Base-by-base conservation (phyloP, 768 basidiomycete species). In the Rhodotorula babjevae region DNA sequence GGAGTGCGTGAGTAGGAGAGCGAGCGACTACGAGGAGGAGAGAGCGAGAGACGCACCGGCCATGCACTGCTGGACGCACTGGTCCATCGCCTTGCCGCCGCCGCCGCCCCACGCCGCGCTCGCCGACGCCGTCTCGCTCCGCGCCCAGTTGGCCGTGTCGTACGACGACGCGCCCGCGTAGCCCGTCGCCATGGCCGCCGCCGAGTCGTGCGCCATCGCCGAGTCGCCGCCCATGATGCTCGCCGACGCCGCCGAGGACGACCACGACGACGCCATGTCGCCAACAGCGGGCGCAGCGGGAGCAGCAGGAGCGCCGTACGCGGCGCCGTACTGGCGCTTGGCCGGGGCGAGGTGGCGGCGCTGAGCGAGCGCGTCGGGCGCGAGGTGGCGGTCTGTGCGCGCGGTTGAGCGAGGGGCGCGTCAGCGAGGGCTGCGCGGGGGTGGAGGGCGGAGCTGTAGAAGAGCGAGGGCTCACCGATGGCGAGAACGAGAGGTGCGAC, bases 41-140 rank as follows among this genome's bases (percentile, higher is more conserved):
- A 29, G 36, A 12, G 36, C 4, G 10, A 36, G 18, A 2, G 31
- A 62, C 67, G 52, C 5, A 68, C 67, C 19, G 19, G 33, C 67
- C 60, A 57, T 68, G 65, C 71, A 72, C 49, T 67, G 61, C 56
- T 63, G 47, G 10, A 67, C 50, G 42, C 71, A 72, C 15, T 44
- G 16, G 42, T 67, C 62, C 56, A 59, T 63, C 53, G 49, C 53
- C 15, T 15, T 15, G 33, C 33, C 57, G n/a, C 42, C 59, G 29
- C 16, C 16, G 12, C 19, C 18, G 36, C 57, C 57, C 33, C 11
- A 21, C 57, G 49, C 49, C 49, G 49, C 23, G 25, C 50, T 25
- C 50, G 40, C 14, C 36, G 40, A 42, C 2, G 11, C 40, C 9
- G 21, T 60, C 59, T 14, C 16, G 36, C 8, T 19, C 59, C 15